These are phyloP conservation scores for Neostapfia colusana DNA, from an alignment of 176 grass and related monocot species.

Conservation along the genomic window DNA sequence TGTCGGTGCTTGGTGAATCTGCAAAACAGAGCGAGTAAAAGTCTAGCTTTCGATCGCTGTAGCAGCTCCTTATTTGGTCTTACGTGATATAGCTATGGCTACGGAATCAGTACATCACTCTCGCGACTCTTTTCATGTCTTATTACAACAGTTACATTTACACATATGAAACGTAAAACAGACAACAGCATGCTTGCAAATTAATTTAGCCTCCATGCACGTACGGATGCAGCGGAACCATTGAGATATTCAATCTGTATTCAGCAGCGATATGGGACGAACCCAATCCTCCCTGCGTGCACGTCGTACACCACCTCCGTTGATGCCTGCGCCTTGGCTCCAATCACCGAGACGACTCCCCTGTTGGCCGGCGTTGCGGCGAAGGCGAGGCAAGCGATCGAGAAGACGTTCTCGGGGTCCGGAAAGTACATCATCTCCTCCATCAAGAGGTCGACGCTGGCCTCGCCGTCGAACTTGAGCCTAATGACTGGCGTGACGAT, in stretches of 20 bases:
- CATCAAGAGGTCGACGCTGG: neutral
- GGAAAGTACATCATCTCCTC: constrained; percentile 15
- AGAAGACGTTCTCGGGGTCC: neutral
- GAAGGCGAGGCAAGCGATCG: constrained; percentile 40
- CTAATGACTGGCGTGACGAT: neutral
- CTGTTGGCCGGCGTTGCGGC: neutral
- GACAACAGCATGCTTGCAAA: neutral
- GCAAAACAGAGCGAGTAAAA: neutral
- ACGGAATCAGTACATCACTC: neutral
- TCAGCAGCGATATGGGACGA: constrained; percentile 14
- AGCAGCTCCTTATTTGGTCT: neutral
- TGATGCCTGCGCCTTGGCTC: neutral
- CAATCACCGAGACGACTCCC: neutral
- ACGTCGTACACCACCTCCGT: constrained; percentile 29
- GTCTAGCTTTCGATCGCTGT: neutral
- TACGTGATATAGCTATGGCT: neutral
- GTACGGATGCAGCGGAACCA: too few relatives aligned
- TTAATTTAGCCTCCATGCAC: too few relatives aligned
- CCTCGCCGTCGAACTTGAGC: constrained; percentile 23
- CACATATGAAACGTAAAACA: neutral
- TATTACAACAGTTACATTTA: constrained; percentile 1
- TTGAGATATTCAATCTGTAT: neutral
- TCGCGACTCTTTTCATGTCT: too few relatives aligned
- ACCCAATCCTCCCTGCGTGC: neutral
- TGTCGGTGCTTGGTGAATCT: neutral